phyloP scores from a whole-genome alignment of 352 stramenopile genomes.

The Phytophthora rubi region DNA sequence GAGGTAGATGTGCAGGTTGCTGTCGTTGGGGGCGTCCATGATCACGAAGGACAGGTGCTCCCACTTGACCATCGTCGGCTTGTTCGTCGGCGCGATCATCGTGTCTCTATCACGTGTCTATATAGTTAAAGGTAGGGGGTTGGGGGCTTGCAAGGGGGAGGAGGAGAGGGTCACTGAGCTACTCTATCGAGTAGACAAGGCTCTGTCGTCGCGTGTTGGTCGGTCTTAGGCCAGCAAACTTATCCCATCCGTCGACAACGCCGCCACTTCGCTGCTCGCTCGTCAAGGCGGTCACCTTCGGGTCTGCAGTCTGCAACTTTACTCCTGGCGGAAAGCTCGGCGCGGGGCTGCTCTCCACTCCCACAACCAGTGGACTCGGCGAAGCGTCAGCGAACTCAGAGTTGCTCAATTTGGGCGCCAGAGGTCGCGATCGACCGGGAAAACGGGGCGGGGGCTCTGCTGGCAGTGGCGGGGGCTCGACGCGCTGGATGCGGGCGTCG shows the following conservation, averaged over 20 bases:
- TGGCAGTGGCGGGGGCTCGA: slow-evolving; percentile 2
- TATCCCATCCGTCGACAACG: slow-evolving; percentile 58
- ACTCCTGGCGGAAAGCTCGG: slow-evolving; percentile 32
- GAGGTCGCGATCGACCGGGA: slow-evolving; percentile 22
- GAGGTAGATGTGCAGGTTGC: slow-evolving; percentile 97
- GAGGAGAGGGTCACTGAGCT: neutral
- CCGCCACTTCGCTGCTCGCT: slow-evolving; percentile 28
- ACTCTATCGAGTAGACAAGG: slow-evolving; percentile 23
- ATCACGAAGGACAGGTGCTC: slow-evolving; percentile 97
- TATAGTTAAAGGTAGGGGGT: neutral
- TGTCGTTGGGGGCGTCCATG: slow-evolving; percentile 97
- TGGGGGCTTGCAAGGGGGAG: neutral
- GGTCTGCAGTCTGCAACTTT: slow-evolving; percentile 15
- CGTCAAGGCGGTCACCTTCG: slow-evolving; percentile 24
- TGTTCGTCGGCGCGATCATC: slow-evolving; percentile 89
- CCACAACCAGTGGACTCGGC: slow-evolving; percentile 57
- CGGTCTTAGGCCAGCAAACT: slow-evolving; percentile 42
- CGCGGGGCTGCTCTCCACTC: slow-evolving; percentile 44
- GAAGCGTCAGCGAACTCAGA: slow-evolving; percentile 48
- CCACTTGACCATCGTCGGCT: slow-evolving; percentile 88
- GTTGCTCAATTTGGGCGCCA: slow-evolving; percentile 39
- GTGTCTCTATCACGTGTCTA: slow-evolving; percentile 36
- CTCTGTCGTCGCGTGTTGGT: slow-evolving; percentile 36
- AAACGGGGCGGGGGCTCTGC: slow-evolving; percentile 5
- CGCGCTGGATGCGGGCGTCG: slow-evolving; percentile 1